Conservation (phyloP, 2,329 filamentous ascomycete species). For the Cercospora brassicicola region DNA sequence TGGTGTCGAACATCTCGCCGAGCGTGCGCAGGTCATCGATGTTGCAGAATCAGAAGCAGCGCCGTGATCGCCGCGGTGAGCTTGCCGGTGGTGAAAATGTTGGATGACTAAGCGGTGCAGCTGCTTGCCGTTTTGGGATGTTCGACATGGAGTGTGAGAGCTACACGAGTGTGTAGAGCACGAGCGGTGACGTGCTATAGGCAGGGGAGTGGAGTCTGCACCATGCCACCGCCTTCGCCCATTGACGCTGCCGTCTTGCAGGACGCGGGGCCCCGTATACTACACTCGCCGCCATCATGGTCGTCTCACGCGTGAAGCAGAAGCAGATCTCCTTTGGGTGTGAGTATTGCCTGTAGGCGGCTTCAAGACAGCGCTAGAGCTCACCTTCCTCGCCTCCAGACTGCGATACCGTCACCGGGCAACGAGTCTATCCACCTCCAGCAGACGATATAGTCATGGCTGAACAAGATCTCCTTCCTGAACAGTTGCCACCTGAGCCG, state of each 20-base stretch:
- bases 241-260: neutral
- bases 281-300: constrained; percentile 27
- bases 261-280: neutral
- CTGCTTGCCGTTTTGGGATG: neutral
- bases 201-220: constrained; percentile 2
- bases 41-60: neutral
- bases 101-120: constrained; percentile 2
- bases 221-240: neutral
- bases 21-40: constrained; percentile 9
- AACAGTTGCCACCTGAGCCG: constrained; percentile 37
- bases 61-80: neutral
- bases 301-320: constrained; percentile 34
- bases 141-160: neutral
- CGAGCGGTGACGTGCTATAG: neutral
- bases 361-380: neutral
- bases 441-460: constrained; percentile 28
- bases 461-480: constrained; percentile 33
- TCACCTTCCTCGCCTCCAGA: constrained; percentile 26
- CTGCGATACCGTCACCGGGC: constrained; percentile 39
- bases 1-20: constrained; percentile 75
- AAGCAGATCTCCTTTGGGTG: constrained; percentile 40
- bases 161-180: neutral
- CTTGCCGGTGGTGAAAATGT: neutral
- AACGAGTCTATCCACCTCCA: constrained; percentile 39
- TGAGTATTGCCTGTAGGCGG: constrained; percentile 19